Percentiles rank a stretch among this genome's conserved stretches.
phyloP scores from a whole-genome alignment of 495 filamentous ascomycete species.

The Terfezia boudieri region DNA sequence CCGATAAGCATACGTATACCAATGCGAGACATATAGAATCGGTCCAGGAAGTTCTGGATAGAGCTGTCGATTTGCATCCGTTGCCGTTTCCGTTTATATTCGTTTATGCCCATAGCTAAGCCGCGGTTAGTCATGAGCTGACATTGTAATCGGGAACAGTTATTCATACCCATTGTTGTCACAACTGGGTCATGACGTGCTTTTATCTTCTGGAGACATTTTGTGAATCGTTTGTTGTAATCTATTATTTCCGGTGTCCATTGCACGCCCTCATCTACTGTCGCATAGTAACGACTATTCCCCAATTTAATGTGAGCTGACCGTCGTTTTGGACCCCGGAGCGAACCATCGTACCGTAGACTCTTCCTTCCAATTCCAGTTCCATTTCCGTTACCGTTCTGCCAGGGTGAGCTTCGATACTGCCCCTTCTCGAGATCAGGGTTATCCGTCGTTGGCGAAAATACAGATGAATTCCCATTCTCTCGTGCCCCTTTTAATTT shows the following conservation, averaged over 20 bases:
- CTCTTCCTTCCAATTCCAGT: slow-evolving; percentile 1
- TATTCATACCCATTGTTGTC: slow-evolving; percentile 37
- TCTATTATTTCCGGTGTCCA: slow-evolving; percentile 91
- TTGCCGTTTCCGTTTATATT: slow-evolving; percentile 91
- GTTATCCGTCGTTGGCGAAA: slow-evolving; percentile 63
- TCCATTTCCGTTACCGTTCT: slow-evolving; percentile 26
- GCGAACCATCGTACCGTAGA: not conserved
- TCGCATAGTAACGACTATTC: slow-evolving; percentile 64
- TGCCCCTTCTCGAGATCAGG: slow-evolving; percentile 73
- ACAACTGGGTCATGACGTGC: slow-evolving; percentile 90
- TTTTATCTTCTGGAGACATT: slow-evolving; percentile 77
- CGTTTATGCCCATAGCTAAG: slow-evolving; percentile 79
- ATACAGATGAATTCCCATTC: slow-evolving; percentile 27
- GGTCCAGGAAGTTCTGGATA: slow-evolving; percentile 89
- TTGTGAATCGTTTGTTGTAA: slow-evolving; percentile 77
- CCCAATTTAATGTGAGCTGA: slow-evolving; percentile 8
- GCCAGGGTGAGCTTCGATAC: slow-evolving; percentile 50
- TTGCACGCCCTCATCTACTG: slow-evolving; percentile 64
- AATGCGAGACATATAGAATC: slow-evolving; percentile 99
- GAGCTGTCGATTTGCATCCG: slow-evolving; percentile 95
- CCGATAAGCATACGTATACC: slow-evolving; percentile 98
- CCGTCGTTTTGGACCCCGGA: too few relatives aligned
- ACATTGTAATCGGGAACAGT: not conserved
- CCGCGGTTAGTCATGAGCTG: not conserved
- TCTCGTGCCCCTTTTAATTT: slow-evolving; percentile 52